Percentiles rank a stretch among this genome's conserved stretches.
Conservation (phyloP, 371 early-diverging fungal genomes). For the Mucor irregularis region DNA sequence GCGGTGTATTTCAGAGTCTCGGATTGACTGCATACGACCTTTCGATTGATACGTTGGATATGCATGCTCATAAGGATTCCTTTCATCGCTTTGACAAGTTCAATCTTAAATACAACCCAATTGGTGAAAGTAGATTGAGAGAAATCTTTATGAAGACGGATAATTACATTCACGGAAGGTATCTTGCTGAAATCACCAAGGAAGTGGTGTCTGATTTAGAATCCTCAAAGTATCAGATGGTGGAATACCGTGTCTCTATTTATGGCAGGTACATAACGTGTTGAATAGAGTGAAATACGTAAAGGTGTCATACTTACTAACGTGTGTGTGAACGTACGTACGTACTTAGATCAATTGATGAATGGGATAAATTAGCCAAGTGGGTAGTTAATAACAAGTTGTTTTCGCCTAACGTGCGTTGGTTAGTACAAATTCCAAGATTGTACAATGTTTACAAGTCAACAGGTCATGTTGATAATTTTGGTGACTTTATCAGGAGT, state of each 20-base stretch:
- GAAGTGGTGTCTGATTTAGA: slow-evolving; percentile 95
- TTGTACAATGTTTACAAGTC: slow-evolving; percentile 92
- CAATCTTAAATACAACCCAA: slow-evolving; percentile 97
- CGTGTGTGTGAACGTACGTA: no score
- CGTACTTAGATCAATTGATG: slow-evolving; percentile 60
- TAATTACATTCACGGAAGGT: slow-evolving; percentile 90
- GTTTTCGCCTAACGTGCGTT: slow-evolving; percentile 90
- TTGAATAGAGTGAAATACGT: no score
- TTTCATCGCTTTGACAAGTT: slow-evolving; percentile 97
- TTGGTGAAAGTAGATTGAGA: slow-evolving; percentile 77
- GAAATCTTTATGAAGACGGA: slow-evolving; percentile 97
- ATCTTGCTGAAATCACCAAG: slow-evolving; percentile 94
- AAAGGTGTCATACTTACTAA: no score
- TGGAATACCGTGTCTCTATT: slow-evolving; percentile 92
- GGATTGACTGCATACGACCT: slow-evolving; percentile 95
- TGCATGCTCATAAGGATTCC: slow-evolving; percentile 91
- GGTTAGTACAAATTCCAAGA: slow-evolving; percentile 97
- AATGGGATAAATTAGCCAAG: slow-evolving; percentile 96
- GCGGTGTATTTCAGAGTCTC: slow-evolving; percentile 90
- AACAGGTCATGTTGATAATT: slow-evolving; percentile 66
- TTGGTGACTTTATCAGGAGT: slow-evolving; percentile 82
- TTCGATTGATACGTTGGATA: slow-evolving; percentile 96
- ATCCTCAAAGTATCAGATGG: slow-evolving; percentile 94
- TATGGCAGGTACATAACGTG: slow-evolving; percentile 83
- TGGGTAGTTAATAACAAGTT: slow-evolving; percentile 95